Conservation (phyloP, 768 basidiomycete genomes). For the Thelephora aurantiotincta region DNA sequence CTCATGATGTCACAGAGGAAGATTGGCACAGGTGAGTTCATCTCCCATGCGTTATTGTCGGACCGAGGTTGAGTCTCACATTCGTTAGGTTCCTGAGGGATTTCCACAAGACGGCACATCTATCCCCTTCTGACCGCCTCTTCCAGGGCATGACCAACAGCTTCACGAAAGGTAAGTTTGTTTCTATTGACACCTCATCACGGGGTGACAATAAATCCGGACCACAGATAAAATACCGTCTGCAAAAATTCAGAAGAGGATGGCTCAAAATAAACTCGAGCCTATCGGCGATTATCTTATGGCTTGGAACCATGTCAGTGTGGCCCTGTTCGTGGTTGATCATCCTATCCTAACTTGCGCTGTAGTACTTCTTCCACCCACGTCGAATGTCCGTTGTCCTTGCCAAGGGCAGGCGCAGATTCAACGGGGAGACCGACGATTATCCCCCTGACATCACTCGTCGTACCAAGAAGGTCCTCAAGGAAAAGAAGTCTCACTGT, state of each 20-base stretch:
- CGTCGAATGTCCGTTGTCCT: conserved; percentile 11
- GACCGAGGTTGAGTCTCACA: neutral
- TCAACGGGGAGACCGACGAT: conserved; percentile 1
- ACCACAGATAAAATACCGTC: conserved; percentile 12
- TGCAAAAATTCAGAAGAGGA: conserved; percentile 9
- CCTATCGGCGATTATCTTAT: conserved; percentile 29
- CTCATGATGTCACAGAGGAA: conserved; percentile 29
- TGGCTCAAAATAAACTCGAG: conserved; percentile 22
- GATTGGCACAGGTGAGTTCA: conserved; percentile 31
- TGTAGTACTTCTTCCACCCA: conserved; percentile 14
- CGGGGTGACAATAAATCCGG: neutral
- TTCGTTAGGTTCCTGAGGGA: conserved; percentile 7
- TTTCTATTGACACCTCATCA: conserved; percentile 7
- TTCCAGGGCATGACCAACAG: conserved; percentile 2
- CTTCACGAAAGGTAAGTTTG: conserved; percentile 1
- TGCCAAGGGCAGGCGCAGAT: conserved; percentile 5
- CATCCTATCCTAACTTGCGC: neutral
- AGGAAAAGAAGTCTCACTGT: no score
- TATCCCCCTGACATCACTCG: conserved; percentile 6
- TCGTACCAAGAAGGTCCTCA: neutral
- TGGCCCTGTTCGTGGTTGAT: no score
- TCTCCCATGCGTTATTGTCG: neutral
- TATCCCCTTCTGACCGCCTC: conserved; percentile 8
- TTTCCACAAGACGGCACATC: conserved; percentile 7
- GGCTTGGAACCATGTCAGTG: conserved; percentile 37